phyloP scores from a whole-genome alignment of 768 basidiomycete species.

The Strobilomyces confusus region DNA sequence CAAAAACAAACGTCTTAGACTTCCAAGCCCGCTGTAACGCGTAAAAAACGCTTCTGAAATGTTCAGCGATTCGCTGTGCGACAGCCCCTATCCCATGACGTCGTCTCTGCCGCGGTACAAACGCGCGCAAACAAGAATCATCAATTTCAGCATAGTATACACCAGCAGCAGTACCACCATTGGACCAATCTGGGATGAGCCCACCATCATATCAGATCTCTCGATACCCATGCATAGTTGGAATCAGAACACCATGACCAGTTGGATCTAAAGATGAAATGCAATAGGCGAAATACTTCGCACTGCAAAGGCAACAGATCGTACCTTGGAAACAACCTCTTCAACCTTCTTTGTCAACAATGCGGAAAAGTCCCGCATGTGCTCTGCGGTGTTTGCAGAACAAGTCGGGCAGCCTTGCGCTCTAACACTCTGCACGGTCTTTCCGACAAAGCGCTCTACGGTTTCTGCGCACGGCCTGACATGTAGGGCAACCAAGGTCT shows the following conservation, averaged over 20 bases:
- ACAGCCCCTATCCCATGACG: background rate
- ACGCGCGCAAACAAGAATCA: background rate
- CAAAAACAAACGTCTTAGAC: background rate
- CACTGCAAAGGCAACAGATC: background rate
- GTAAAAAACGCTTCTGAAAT: too few species aligned
- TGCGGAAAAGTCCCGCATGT: background rate
- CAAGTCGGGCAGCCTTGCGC: background rate
- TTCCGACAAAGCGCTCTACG: background rate
- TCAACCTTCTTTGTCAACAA: slow-evolving; percentile 5
- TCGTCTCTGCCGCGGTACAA: background rate
- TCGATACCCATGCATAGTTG: background rate
- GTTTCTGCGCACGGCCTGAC: background rate
- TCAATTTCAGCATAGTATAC: background rate
- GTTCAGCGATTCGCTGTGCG: background rate
- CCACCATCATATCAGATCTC: background rate
- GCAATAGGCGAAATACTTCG: background rate
- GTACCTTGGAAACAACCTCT: background rate
- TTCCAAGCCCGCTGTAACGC: too few species aligned
- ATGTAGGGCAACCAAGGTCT: background rate
- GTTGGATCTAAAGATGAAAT: background rate
- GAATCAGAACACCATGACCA: background rate
- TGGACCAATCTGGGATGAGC: background rate
- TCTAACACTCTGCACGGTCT: background rate
- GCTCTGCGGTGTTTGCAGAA: background rate
- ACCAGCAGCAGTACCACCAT: background rate